Evolutionary conservation across 2,329 filamentous ascomycete genomes (phyloP), one percentile per base, ranked within the genome.

Genomic region (Ophiocordyceps polyrhachis-furcata): DNA sequence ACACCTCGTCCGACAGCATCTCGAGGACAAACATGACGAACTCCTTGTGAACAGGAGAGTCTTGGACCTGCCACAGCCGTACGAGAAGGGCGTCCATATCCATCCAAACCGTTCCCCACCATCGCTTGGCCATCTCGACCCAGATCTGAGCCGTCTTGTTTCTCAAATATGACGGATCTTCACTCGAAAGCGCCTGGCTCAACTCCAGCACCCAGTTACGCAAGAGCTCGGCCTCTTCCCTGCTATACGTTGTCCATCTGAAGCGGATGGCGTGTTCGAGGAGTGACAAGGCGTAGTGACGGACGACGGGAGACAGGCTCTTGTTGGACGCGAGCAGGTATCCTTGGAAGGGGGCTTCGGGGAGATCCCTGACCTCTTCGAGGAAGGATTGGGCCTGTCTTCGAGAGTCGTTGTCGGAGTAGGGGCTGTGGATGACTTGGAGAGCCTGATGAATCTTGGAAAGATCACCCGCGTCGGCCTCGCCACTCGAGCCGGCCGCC

Each of bases 81-180:
- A 88, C 75, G 45, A 98, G 71, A 56, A 83, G 71, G 50, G 78
- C 66, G 59, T 98, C 93, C 89, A 98, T 94, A 57, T 93, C 79
- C 68, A 83, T 79, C 91, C 93, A 98, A 49, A 91, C 83, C 29
- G 76, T 71, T n/a, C 74, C 85, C 91, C 91, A 98, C 57, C 78
- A 83, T 54, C 89, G 76, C 67, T 96, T 96, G 38, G 88, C 87
- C 44, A 94, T 71, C 61, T 96, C 91, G 8, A 88, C 84, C 91
- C 91, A 98, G 49, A 98, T 66, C 62, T 93, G 83, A 25, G 85
- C 86, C 31, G 91, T 81, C 66, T 98, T 98, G 69, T 93, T 96
- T 53, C 89, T 75, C 51, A 95, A 68, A 58, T 88, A 98, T 29
- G 73, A 62, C 3, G 86, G 84, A 57, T 96, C 89, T 19, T 78